These are phyloP conservation scores for Teratosphaeria zuluensis DNA, from an alignment of 2,329 filamentous ascomycete species.

Conservation along the genomic window DNA sequence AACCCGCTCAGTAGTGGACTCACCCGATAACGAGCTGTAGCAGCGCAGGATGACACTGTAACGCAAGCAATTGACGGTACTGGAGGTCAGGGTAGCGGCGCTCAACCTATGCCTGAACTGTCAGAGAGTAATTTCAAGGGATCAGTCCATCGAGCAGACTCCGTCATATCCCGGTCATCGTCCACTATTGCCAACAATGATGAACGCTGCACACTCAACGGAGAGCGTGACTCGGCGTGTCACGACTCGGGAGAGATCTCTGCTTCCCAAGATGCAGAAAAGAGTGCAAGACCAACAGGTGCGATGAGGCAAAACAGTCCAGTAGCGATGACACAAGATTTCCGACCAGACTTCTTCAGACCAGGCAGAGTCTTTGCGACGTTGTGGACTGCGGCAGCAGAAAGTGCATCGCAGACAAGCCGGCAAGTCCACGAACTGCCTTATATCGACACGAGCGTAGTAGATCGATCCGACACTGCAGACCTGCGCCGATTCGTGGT, in stretches of 20 bases:
- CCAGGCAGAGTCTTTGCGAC: neutral
- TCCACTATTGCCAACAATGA: neutral
- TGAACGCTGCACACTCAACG: neutral
- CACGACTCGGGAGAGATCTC: neutral
- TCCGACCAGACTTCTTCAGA: neutral
- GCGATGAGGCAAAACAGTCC: neutral
- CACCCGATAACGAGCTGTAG: neutral
- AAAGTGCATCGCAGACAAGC: neutral
- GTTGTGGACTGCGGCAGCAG: neutral
- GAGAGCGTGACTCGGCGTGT: neutral
- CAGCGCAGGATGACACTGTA: neutral
- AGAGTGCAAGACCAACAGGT: neutral
- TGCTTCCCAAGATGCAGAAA: neutral
- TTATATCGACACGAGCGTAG: neutral
- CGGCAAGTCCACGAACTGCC: neutral
- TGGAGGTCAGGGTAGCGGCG: neutral
- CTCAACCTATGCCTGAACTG: neutral
- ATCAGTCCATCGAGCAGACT: neutral
- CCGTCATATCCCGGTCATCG: neutral
- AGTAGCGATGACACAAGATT: neutral
- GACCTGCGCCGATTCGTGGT: neutral
- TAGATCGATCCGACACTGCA: neutral
- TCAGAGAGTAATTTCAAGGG: neutral
- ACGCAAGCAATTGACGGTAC: neutral
- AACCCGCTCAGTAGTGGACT: neutral